Conservation (phyloP, 2,329 filamentous ascomycete species). For the Colletotrichum truncatum region DNA sequence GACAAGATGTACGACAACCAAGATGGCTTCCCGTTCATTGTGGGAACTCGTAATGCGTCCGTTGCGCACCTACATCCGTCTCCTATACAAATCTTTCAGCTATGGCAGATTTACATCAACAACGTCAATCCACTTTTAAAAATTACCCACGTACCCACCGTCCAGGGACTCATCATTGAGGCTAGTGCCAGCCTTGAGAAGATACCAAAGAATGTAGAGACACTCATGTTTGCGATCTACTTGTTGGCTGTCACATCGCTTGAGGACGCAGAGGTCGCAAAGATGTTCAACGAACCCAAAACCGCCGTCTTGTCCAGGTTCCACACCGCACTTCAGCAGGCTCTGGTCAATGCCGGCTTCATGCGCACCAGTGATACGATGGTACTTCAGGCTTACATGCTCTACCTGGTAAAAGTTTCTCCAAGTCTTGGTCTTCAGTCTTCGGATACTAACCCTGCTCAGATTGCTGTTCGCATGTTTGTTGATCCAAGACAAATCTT, state of each 20-base stretch:
- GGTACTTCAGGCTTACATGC: slow-evolving; percentile 72
- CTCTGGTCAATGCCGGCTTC: slow-evolving; percentile 72
- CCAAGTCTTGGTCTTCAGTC: neutral
- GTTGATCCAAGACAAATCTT: slow-evolving; percentile 70
- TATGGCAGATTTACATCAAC: slow-evolving; percentile 76
- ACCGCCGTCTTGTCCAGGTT: slow-evolving; percentile 60
- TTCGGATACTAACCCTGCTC: slow-evolving; percentile 3
- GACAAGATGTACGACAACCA: slow-evolving; percentile 66
- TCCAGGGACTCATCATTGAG: slow-evolving; percentile 72
- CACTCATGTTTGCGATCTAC: slow-evolving; percentile 75
- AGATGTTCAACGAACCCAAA: slow-evolving; percentile 63
- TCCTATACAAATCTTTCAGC: slow-evolving; percentile 67
- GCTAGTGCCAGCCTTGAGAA: slow-evolving; percentile 64
- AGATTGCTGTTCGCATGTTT: slow-evolving; percentile 59
- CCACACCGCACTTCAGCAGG: slow-evolving; percentile 68
- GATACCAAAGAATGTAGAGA: slow-evolving; percentile 67
- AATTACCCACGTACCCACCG: slow-evolving; percentile 71
- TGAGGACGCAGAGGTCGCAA: slow-evolving; percentile 60
- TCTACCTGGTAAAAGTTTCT: slow-evolving; percentile 67
- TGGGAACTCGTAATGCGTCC: slow-evolving; percentile 53
- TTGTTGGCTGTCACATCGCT: slow-evolving; percentile 67
- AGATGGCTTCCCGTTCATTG: slow-evolving; percentile 66
- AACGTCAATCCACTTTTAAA: slow-evolving; percentile 77
- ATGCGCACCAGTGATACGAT: slow-evolving; percentile 72
- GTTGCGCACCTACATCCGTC: slow-evolving; percentile 61